Evolutionary conservation across 148 eudicot genomes (phyloP).

Genomic region (Silene latifolia): DNA sequence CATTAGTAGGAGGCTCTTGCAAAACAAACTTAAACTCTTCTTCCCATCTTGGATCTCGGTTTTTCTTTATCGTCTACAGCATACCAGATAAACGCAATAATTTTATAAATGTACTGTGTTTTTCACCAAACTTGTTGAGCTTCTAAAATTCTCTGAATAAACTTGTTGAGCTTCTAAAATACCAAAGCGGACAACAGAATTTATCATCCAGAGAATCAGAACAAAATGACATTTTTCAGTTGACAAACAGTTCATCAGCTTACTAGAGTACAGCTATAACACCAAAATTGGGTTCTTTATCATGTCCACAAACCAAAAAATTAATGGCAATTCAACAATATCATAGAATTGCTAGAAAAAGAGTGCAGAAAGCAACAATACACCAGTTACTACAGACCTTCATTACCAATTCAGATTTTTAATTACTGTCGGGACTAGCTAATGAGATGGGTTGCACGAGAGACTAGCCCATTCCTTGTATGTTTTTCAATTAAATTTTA

Average conservation of each 20-base stretch:
- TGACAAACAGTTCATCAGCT: too few relatives aligned
- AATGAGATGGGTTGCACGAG: neutral
- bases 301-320: neutral
- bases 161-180: neutral
- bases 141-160: neutral
- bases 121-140: neutral
- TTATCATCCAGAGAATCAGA: too few relatives aligned
- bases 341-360: neutral
- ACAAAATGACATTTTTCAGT: too few relatives aligned
- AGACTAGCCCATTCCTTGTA: too few relatives aligned
- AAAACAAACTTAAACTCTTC: constrained; percentile 57
- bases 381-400: neutral
- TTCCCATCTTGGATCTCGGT: constrained; percentile 79
- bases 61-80: constrained; percentile 63
- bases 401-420: neutral
- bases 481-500: too few relatives aligned
- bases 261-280: neutral
- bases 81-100: constrained; percentile 2
- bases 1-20: constrained; percentile 64
- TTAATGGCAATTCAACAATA: neutral
- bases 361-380: neutral
- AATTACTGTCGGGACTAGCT: neutral
- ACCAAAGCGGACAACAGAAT: too few relatives aligned
- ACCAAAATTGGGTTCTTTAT: neutral
- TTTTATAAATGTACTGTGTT: neutral